Percentiles rank a stretch among this genome's conserved stretches.
Conservation (phyloP, 768 basidiomycete species). For the Phaeolepiota aurea region DNA sequence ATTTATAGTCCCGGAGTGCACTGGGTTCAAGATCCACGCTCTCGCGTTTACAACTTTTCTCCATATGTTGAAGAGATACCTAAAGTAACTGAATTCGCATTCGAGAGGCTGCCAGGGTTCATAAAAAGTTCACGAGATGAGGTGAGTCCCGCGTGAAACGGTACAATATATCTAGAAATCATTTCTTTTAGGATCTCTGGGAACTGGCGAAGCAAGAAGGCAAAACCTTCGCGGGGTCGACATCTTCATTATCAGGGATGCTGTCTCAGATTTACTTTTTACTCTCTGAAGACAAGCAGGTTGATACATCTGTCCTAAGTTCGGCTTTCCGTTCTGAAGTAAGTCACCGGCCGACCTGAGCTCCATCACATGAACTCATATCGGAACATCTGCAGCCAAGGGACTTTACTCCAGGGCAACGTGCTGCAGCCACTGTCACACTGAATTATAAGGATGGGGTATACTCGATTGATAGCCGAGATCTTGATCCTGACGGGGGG, state of each 20-base stretch:
- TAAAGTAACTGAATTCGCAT: slow-evolving; percentile 75
- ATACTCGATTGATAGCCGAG: slow-evolving; percentile 58
- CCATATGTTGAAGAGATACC: slow-evolving; percentile 69
- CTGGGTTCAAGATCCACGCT: slow-evolving; percentile 81
- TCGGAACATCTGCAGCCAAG: slow-evolving; percentile 29
- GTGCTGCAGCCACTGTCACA: slow-evolving; percentile 64
- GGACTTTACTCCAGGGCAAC: slow-evolving; percentile 71
- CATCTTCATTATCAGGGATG: slow-evolving; percentile 81
- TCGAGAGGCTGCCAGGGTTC: slow-evolving; percentile 68
- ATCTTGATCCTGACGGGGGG: slow-evolving; percentile 25
- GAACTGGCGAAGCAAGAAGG: slow-evolving; percentile 49
- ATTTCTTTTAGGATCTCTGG: slow-evolving; percentile 47
- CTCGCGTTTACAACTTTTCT: slow-evolving; percentile 79
- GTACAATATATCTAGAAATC: background rate
- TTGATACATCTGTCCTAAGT: slow-evolving; percentile 59
- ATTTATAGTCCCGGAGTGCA: slow-evolving; percentile 72
- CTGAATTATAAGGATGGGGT: slow-evolving; percentile 59
- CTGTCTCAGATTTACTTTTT: slow-evolving; percentile 85
- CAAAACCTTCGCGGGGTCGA: slow-evolving; percentile 73
- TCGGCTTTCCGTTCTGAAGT: slow-evolving; percentile 53
- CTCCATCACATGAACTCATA: background rate
- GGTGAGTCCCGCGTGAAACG: slow-evolving; percentile 32
- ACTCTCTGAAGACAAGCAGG: slow-evolving; percentile 60
- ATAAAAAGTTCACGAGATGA: slow-evolving; percentile 71
- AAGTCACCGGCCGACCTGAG: slow-evolving; percentile 13